A percentile compares a stretch with the other conserved stretches of the same genome.
These are phyloP conservation scores for Penicillium italicum DNA, from an alignment of 2,329 filamentous ascomycete genomes.

Conservation along the genomic window DNA sequence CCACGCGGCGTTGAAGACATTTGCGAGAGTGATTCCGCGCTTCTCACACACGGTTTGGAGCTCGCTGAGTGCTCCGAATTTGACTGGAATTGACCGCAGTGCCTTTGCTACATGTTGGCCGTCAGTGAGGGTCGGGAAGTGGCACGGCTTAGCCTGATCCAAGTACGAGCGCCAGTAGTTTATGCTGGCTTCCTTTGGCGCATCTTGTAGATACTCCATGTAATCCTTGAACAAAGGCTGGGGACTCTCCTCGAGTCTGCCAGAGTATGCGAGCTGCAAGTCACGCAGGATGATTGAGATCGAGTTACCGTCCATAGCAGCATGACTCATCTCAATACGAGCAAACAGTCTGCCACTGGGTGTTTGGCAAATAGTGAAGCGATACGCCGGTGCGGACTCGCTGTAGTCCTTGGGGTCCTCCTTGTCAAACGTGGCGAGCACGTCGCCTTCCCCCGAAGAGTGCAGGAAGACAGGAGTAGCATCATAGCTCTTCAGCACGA, in stretches of 20 bases:
- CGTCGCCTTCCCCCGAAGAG: constrained; percentile 30
- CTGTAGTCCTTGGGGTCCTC: constrained; percentile 28
- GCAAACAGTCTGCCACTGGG: constrained; percentile 39
- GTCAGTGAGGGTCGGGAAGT: constrained; percentile 38
- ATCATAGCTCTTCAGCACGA: constrained; percentile 33
- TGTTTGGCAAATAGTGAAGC: constrained; percentile 46
- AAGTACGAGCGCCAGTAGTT: constrained; percentile 41
- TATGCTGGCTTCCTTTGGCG: constrained; percentile 27
- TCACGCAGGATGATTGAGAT: constrained; percentile 50
- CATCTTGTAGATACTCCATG: constrained; percentile 30
- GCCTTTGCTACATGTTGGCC: constrained; percentile 21
- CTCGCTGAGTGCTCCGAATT: constrained; percentile 26
- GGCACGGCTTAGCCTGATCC: constrained; percentile 31
- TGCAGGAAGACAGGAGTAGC: constrained; percentile 28
- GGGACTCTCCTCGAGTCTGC: constrained; percentile 36
- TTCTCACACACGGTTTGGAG: constrained; percentile 42
- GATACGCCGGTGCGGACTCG: constrained; percentile 41
- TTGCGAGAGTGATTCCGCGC: constrained; percentile 48
- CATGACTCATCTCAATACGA: constrained; percentile 52
- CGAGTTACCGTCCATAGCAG: constrained; percentile 51
- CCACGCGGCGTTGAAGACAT: constrained; percentile 69
- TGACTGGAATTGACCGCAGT: constrained; percentile 31
- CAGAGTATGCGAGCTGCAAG: constrained; percentile 46
- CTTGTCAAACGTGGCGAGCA: constrained; percentile 29
- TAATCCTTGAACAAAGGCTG: constrained; percentile 38